phyloP scores from a whole-genome alignment of 805 yeast genomes.

The Lachancea sp. region DNA sequence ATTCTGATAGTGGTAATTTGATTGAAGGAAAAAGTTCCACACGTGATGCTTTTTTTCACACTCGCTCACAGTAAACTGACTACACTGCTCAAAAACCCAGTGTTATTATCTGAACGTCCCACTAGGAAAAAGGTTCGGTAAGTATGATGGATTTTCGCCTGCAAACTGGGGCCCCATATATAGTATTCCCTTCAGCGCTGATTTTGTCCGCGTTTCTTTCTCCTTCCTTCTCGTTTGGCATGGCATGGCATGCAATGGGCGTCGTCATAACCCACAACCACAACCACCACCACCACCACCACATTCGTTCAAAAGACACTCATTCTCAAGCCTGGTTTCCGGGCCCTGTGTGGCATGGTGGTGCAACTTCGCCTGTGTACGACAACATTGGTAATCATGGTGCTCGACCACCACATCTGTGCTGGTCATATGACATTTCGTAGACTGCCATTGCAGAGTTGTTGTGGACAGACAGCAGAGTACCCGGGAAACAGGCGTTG shows the following conservation, averaged over 20 bases:
- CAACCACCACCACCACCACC: background rate
- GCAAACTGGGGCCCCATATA: background rate
- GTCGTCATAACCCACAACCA: background rate
- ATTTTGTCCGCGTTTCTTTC: background rate
- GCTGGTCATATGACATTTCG: conserved; percentile 5
- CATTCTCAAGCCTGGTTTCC: too few species aligned
- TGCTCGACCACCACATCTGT: background rate
- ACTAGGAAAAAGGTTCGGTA: too few species aligned
- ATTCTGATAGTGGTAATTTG: too few species aligned
- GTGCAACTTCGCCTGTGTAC: background rate
- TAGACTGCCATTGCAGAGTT: background rate
- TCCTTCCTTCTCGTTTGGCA: background rate
- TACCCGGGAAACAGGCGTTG: background rate
- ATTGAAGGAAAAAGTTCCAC: too few species aligned
- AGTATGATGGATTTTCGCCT: too few species aligned
- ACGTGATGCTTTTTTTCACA: too few species aligned
- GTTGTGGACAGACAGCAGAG: conserved; percentile 1
- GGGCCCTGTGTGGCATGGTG: background rate
- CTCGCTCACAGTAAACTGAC: too few species aligned
- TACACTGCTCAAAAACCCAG: too few species aligned
- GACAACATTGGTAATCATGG: background rate
- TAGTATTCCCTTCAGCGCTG: background rate
- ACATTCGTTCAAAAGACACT: background rate
- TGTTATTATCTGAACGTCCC: too few species aligned
- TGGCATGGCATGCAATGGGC: background rate